phyloP scores from a whole-genome alignment of 2,329 filamentous ascomycete species.

The Aspergillus glaucus region DNA sequence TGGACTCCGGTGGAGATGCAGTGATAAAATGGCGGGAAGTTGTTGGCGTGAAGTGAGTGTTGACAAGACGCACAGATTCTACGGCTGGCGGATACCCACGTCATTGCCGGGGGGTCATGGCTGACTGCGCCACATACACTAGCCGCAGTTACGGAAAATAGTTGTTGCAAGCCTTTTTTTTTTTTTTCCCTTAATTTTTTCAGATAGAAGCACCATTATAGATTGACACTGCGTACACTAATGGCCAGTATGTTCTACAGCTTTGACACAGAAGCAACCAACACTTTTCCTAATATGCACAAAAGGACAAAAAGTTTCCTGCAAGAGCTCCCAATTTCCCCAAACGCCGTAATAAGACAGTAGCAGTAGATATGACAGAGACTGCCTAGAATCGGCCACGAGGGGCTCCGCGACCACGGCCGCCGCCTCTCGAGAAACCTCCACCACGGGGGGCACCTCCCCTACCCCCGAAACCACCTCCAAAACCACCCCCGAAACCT shows the following conservation, averaged over 20 bases:
- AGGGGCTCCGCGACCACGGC: slow-evolving; percentile 22
- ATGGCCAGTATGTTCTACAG: slow-evolving; percentile 27
- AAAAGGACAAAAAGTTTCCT: slow-evolving; percentile 32
- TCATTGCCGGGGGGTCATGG: slow-evolving; percentile 28
- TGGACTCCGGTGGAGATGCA: slow-evolving; percentile 2
- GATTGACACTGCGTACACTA: slow-evolving; percentile 1
- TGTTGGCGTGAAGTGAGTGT: slow-evolving; percentile 21
- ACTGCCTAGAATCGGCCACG: slow-evolving; percentile 25
- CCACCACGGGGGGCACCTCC: slow-evolving; percentile 30
- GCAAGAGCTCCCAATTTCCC: slow-evolving; percentile 35
- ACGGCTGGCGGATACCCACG: slow-evolving; percentile 18
- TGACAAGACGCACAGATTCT: slow-evolving; percentile 29
- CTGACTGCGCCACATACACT: slow-evolving; percentile 21
- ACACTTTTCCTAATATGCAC: slow-evolving; percentile 30
- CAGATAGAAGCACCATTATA: no score
- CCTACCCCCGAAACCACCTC: slow-evolving; percentile 41
- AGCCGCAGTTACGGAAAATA: slow-evolving; percentile 16
- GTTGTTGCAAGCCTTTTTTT: not conserved
- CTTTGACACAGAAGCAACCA: slow-evolving; percentile 21
- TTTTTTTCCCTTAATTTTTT: not conserved
- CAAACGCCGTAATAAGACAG: slow-evolving; percentile 40
- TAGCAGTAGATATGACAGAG: slow-evolving; percentile 19
- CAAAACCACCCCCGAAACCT: slow-evolving; percentile 35
- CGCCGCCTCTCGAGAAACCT: slow-evolving; percentile 21
- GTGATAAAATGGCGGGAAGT: slow-evolving; percentile 8